Percentiles rank a stretch among this genome's conserved stretches.
Conservation (phyloP, 2,329 filamentous ascomycete genomes). For the Saccharata proteae region DNA sequence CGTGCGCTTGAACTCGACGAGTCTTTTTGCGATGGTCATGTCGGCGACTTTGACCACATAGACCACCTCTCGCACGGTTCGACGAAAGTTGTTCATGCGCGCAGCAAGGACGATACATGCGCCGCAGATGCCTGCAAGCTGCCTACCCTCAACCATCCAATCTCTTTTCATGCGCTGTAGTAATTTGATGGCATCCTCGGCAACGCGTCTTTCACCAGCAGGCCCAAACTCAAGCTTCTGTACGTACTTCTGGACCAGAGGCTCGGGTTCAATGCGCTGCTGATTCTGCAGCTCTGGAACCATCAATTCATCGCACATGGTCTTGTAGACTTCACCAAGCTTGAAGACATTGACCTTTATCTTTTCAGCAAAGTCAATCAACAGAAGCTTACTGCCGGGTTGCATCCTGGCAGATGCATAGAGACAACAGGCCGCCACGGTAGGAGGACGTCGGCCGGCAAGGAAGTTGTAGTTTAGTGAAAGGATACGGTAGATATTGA, state of each 20-base stretch:
- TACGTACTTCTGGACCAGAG: conserved; percentile 83
- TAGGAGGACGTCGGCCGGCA: conserved; percentile 64
- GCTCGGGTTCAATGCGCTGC: conserved; percentile 66
- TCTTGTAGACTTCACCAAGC: conserved; percentile 81
- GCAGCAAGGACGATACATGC: conserved; percentile 90
- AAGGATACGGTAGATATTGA: conserved; percentile 31
- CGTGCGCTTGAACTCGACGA: conserved; percentile 84
- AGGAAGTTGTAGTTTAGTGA: conserved; percentile 48
- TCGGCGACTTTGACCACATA: conserved; percentile 96
- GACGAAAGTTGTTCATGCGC: conserved; percentile 94
- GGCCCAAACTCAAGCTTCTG: conserved; percentile 82
- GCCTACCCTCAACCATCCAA: conserved; percentile 92
- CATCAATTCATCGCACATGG: conserved; percentile 55
- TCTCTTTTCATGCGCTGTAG: conserved; percentile 89
- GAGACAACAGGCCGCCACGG: conserved; percentile 72
- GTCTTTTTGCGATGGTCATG: conserved; percentile 77
- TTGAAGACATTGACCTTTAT: conserved; percentile 80
- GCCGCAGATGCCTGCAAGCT: conserved; percentile 86
- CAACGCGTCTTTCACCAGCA: conserved; percentile 65
- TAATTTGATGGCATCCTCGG: conserved; percentile 75
- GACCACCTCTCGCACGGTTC: conserved; percentile 88
- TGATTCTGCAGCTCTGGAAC: conserved; percentile 56
- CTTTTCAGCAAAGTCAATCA: conserved; percentile 90
- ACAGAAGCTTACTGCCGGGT: conserved; percentile 71
- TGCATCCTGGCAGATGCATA: conserved; percentile 76